Percentiles rank a stretch among this genome's conserved stretches.
Evolutionary conservation across 257 asterid species (phyloP).

Genomic region (Solanum pinnatisectum): DNA sequence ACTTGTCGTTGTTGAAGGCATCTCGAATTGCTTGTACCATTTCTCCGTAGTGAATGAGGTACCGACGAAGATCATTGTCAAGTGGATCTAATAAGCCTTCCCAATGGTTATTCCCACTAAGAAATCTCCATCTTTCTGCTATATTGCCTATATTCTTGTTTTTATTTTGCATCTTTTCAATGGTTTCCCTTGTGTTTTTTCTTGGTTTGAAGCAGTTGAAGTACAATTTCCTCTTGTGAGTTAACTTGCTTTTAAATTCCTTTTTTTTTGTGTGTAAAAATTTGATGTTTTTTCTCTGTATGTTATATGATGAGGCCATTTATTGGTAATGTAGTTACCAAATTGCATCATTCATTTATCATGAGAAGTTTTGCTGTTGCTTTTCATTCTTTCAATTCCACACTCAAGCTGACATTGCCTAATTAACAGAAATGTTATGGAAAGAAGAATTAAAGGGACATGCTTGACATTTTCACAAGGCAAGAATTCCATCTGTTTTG

Average conservation of each 20-base stretch:
- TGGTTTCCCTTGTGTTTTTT: not conserved
- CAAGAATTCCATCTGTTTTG: not conserved
- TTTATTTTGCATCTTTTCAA: not conserved
- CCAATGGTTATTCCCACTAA: constrained; percentile 20
- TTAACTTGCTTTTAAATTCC: not conserved
- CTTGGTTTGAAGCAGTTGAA: not conserved
- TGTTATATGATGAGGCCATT: not conserved
- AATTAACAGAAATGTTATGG: not conserved
- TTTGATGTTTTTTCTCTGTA: not conserved
- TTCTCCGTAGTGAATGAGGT: not conserved
- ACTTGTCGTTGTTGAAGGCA: not conserved
- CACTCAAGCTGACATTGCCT: not conserved
- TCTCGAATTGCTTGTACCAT: not conserved
- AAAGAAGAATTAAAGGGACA: not conserved
- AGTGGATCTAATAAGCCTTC: not conserved
- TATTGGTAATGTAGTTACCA: not conserved
- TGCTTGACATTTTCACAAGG: not conserved
- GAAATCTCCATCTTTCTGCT: constrained; percentile 38
- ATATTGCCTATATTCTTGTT: constrained; percentile 5
- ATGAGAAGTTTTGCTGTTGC: not conserved
- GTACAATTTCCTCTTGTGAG: not conserved
- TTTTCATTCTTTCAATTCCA: not conserved
- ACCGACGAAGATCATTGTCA: not conserved
- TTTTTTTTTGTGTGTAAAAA: not conserved
- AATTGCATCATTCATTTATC: not conserved